Evolutionary conservation across 2,329 filamentous ascomycete genomes (phyloP), one percentile per base, ranked within the genome.

Genomic region (Lecanosticta acicola): DNA sequence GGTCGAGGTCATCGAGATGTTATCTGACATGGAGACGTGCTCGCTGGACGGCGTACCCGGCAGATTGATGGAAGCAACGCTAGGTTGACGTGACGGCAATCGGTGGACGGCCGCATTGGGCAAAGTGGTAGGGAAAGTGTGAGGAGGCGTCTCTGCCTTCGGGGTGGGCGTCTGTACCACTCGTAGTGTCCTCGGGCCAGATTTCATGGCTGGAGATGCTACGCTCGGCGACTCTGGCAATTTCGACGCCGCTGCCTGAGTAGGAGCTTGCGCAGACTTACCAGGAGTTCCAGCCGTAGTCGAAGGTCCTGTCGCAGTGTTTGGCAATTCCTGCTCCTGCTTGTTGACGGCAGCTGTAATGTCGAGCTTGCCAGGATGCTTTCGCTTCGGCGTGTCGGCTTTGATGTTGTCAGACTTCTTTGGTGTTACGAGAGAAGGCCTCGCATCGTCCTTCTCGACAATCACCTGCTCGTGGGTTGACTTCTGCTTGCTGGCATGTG

Each of bases 31-130:
- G n/a, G 84, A 88, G 29, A 87, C 74, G 45, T 80, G 72, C 59
- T 90, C 86, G 59, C 84, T 89, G 1, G 71, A 78, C 0, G 86
- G 85, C 1, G 85, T 89, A 20, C 80, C 81, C n/a, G 86, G 84
- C 4, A 78, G 72, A 46, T 83, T 78, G 40, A 74, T 66, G 1
- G 79, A 81, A 5, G 78, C 75, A 10, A 81, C 64, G 48, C 71
- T 78, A 4, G 72, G 70, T 58, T 78, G 72, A 19, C 76, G 68
- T 16, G 73, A 75, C 5, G 71, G 65, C 13, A 73, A 56, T 42
- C 70, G 70, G 16, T 65, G 67, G 7, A 51, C 49, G 16, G 59
- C 49, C 5, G 67, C 60, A 32, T 54, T 50, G 7, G 55, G 39
- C 18, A 68, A 56, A 11, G 59, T 53, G 17, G 66, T 62, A 38